phyloP scores from a whole-genome alignment of 129 eudicot genomes.

The Smallanthus sonchifolius region DNA sequence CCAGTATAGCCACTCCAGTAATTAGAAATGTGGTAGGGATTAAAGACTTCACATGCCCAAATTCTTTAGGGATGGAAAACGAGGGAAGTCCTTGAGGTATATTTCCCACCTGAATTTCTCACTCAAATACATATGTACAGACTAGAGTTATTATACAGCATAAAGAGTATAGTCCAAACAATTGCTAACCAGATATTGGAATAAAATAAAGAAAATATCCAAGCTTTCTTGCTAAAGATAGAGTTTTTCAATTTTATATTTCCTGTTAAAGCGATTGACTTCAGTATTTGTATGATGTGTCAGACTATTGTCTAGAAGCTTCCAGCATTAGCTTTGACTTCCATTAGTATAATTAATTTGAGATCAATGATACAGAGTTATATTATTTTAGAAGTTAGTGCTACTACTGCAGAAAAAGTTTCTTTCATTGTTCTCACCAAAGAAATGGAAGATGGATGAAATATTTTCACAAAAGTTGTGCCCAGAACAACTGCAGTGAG shows the following conservation, averaged over 20 bases:
- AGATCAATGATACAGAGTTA: neutral
- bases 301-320: neutral
- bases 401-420: conserved; percentile 9
- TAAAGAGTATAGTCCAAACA: neutral
- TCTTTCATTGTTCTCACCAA: conserved; percentile 52
- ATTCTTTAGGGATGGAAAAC: conserved; percentile 82
- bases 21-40: conserved; percentile 84
- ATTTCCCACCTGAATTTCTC: conserved; percentile 67
- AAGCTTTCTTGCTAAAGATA: conserved; percentile 5
- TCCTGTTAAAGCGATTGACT: neutral
- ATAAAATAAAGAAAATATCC: neutral
- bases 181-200: neutral
- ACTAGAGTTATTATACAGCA: neutral
- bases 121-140: conserved; percentile 8
- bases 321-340: neutral
- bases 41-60: conserved; percentile 58
- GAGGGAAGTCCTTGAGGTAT: conserved; percentile 97
- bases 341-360: neutral
- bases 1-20: conserved; percentile 98
- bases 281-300: neutral
- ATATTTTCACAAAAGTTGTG: conserved; percentile 76
- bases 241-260: neutral
- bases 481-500: conserved; percentile 96
- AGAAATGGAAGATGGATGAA: conserved; percentile 80
- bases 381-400: conserved; percentile 7